These are phyloP conservation scores for Gnomoniopsis sp. DNA, from an alignment of 2,329 filamentous ascomycete genomes.

Conservation along the genomic window DNA sequence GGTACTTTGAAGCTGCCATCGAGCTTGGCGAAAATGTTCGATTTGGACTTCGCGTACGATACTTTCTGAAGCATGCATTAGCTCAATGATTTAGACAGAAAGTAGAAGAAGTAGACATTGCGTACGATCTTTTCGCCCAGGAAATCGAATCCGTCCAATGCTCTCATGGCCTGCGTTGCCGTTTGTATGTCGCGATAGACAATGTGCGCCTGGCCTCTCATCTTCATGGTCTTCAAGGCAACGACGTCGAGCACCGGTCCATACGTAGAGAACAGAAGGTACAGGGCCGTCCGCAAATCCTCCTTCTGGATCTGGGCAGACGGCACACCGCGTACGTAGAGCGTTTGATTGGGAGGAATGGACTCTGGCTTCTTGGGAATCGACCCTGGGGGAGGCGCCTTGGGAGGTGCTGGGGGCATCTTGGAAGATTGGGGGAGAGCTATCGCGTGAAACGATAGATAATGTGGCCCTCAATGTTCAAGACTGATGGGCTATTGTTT, in stretches of 20 bases:
- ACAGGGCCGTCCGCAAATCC: constrained; percentile 81
- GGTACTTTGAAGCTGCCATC: constrained; percentile 84
- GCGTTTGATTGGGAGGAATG: constrained; percentile 42
- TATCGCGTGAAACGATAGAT: not conserved
- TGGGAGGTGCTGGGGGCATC: constrained; percentile 13
- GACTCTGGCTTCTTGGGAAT: constrained; percentile 20
- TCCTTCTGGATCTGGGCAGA: constrained; percentile 87
- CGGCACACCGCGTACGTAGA: constrained; percentile 84
- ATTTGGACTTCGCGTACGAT: constrained; percentile 85
- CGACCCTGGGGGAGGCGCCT: constrained; percentile 13
- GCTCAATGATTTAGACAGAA: not conserved
- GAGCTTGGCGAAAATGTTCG: constrained; percentile 82
- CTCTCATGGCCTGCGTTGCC: constrained; percentile 91
- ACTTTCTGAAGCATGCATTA: constrained; percentile 62
- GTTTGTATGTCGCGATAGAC: constrained; percentile 86
- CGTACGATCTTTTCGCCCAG: constrained; percentile 81
- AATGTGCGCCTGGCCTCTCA: constrained; percentile 94
- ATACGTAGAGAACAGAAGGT: constrained; percentile 92
- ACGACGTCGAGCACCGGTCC: constrained; percentile 90
- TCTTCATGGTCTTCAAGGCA: constrained; percentile 81
- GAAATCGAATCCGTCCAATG: constrained; percentile 80
- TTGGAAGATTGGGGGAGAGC: not conserved
- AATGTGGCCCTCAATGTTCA: not conserved
- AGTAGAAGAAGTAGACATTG: constrained; percentile 32
- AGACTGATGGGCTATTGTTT: not conserved